Evolutionary conservation across 331 rosid species (phyloP).

Genomic region (Quercus lobata): DNA sequence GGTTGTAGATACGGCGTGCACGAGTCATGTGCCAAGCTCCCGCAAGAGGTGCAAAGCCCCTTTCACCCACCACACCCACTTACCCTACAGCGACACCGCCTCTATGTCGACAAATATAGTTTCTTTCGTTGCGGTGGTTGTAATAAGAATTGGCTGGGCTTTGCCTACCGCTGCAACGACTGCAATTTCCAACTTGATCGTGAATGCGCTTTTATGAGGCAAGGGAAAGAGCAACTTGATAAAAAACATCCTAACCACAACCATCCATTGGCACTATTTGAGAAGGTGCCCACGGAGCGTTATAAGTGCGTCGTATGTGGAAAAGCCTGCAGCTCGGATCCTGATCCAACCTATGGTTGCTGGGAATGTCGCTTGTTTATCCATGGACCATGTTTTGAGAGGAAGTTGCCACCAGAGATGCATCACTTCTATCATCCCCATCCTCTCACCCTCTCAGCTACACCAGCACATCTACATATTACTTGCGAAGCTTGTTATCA

Average conservation of each 20-base stretch:
- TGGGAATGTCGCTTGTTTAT: neutral
- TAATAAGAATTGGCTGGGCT: neutral
- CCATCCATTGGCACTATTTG: too few relatives aligned
- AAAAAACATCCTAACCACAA: neutral
- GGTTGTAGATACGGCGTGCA: neutral
- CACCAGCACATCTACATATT: too few relatives aligned
- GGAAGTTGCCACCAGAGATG: neutral
- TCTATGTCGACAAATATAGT: too few relatives aligned
- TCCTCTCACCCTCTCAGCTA: neutral
- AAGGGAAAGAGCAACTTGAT: neutral
- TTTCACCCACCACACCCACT: neutral
- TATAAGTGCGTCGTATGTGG: neutral
- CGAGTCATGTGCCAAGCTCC: neutral
- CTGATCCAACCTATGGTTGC: neutral
- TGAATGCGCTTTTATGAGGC: neutral
- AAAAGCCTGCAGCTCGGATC: neutral
- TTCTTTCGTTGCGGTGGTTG: neutral
- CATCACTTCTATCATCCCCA: neutral
- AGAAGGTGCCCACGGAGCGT: too few relatives aligned
- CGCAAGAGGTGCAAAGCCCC: neutral
- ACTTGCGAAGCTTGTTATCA: conserved; percentile 1
- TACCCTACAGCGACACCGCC: neutral
- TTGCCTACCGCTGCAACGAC: neutral
- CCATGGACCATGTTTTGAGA: neutral
- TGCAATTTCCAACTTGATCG: neutral